Conservation (phyloP, 2,329 filamentous ascomycete species). For the Truncatella angustata region DNA sequence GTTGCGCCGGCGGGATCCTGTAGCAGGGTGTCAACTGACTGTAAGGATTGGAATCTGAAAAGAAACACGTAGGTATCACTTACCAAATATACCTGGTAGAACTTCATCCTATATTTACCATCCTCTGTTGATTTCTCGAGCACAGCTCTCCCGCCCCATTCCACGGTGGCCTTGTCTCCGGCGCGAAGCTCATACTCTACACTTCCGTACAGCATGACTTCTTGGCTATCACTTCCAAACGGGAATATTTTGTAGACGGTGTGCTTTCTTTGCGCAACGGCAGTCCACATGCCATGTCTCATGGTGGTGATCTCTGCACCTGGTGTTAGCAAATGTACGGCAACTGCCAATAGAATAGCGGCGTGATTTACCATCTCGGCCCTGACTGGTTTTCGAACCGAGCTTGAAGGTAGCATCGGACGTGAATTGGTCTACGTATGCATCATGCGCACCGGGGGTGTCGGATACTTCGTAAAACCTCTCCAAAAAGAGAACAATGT, state of each 20-base stretch:
- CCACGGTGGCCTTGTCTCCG: not conserved
- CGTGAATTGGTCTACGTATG: conserved; percentile 6
- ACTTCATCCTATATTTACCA: conserved; percentile 4
- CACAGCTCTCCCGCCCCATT: conserved; percentile 1
- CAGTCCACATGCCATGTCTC: conserved; percentile 3
- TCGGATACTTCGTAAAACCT: conserved; percentile 4
- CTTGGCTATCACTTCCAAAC: not conserved
- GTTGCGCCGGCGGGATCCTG: not conserved
- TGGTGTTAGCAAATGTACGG: not conserved
- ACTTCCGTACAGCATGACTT: conserved; percentile 4
- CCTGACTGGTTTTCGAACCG: conserved; percentile 1
- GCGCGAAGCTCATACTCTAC: conserved; percentile 2
- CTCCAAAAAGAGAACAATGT: conserved; percentile 1
- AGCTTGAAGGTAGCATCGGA: conserved; percentile 4
- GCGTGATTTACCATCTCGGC: not conserved
- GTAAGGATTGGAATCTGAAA: not conserved
- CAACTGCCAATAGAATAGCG: too few species aligned
- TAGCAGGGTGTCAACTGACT: not conserved
- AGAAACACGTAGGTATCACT: not conserved
- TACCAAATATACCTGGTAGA: conserved; percentile 7
- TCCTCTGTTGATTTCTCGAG: not conserved
- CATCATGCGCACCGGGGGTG: conserved; percentile 2
- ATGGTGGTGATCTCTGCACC: not conserved
- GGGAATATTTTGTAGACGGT: conserved; percentile 4
- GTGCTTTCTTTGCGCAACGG: conserved; percentile 4